These are phyloP conservation scores for Magnolia kwangsiensis DNA, from an alignment of 164 flowering plant genomes.

Conservation along the genomic window DNA sequence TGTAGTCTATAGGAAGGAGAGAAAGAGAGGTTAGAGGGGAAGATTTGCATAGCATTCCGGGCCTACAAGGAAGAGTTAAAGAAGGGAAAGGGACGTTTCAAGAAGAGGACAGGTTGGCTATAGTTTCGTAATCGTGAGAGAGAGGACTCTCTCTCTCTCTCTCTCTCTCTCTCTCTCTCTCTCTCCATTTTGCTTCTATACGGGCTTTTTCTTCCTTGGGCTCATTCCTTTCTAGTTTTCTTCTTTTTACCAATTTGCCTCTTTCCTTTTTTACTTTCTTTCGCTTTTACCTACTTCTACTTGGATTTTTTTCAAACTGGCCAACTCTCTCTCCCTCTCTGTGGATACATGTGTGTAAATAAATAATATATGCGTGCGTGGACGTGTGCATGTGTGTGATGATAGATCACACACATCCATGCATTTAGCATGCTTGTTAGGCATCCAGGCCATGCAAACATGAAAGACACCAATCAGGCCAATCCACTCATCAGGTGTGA, in stretches of 20 bases:
- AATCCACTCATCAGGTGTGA: too few relatives aligned
- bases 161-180: conserved; percentile 9
- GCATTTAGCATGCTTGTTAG: too few relatives aligned
- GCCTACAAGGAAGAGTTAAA: conserved; percentile 41
- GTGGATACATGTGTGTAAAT: too few relatives aligned
- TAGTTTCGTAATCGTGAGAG: conserved; percentile 22
- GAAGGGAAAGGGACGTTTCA: conserved; percentile 53
- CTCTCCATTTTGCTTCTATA: neutral
- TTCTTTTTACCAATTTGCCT: neutral
- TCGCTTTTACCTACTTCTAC: neutral
- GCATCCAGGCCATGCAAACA: too few relatives aligned
- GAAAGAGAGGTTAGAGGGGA: neutral
- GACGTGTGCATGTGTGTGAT: too few relatives aligned
- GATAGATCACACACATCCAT: too few relatives aligned
- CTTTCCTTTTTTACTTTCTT: neutral
- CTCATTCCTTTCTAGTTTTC: neutral
- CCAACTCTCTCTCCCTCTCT: neutral
- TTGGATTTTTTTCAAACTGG: neutral
- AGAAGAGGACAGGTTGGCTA: conserved; percentile 49
- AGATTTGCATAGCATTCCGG: conserved; percentile 49
- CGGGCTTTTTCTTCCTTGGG: neutral
- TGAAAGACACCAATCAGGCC: too few relatives aligned
- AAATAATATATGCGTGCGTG: too few relatives aligned
- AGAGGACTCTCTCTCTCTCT: conserved; percentile 18
- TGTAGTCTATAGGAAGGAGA: neutral